A percentile compares a stretch with the other conserved stretches of the same genome.
These are phyloP conservation scores for Penicillium lividum DNA, from an alignment of 495 filamentous ascomycete species.

Conservation along the genomic window DNA sequence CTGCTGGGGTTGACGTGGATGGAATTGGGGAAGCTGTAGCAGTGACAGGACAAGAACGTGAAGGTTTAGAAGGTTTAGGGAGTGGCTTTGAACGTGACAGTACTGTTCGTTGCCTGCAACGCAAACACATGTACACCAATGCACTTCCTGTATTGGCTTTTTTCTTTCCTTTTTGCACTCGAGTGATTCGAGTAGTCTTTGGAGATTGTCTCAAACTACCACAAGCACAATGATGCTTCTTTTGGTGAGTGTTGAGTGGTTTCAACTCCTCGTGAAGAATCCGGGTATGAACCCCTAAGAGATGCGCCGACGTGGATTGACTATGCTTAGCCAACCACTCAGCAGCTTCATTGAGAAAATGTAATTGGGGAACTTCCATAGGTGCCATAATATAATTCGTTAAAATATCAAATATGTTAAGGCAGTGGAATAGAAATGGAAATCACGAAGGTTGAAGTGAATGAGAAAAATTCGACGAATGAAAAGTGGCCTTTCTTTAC, in stretches of 20 bases:
- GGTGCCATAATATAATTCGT: constrained; percentile 26
- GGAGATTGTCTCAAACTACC: constrained; percentile 45
- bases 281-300: constrained; percentile 45
- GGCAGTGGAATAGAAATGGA: not conserved
- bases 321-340: constrained; percentile 38
- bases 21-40: constrained; percentile 3
- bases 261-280: constrained; percentile 43
- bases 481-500: not conserved
- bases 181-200: constrained; percentile 40
- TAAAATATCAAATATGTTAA: too few species aligned
- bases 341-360: constrained; percentile 50
- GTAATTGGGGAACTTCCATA: constrained; percentile 37
- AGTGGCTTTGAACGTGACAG: constrained; percentile 6
- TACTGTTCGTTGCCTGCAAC: constrained; percentile 40
- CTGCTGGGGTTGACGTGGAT: constrained; percentile 7
- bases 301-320: constrained; percentile 51
- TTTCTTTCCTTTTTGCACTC: constrained; percentile 21
- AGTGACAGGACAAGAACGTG: constrained; percentile 14
- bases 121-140: constrained; percentile 41
- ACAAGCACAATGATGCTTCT: constrained; percentile 51
- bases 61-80: constrained; percentile 9
- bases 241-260: constrained; percentile 38
- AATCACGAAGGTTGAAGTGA: not conserved
- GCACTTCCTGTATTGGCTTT: constrained; percentile 14
- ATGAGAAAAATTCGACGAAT: constrained; percentile 4